Evolutionary conservation across 1,284 basidiomycete species (phyloP).

Genomic region (Ceratobasidium sp.): DNA sequence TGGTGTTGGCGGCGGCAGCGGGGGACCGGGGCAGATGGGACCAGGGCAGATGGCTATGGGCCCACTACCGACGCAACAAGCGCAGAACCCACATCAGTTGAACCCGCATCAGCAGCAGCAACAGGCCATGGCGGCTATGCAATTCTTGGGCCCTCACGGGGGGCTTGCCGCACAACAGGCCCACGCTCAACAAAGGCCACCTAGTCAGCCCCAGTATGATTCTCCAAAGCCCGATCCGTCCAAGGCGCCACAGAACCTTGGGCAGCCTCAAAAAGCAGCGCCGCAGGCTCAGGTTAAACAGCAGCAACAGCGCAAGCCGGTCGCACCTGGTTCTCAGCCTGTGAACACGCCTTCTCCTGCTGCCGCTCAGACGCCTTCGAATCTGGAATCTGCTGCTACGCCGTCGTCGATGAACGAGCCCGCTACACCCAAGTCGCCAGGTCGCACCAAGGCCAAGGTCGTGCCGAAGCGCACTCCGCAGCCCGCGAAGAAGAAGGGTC

Average conservation of each 20-base stretch:
- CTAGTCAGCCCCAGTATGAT: conserved; percentile 38
- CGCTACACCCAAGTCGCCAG: conserved; percentile 43
- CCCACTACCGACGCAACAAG: too few species aligned
- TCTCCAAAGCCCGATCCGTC: conserved; percentile 40
- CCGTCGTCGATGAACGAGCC: conserved; percentile 42
- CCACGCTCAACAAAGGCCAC: conserved; percentile 29
- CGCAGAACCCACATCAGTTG: conserved; percentile 23
- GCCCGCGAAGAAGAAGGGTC: conserved; percentile 26
- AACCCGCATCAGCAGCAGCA: conserved; percentile 14
- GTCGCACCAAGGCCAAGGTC: conserved; percentile 11
- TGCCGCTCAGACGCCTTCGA: conserved; percentile 32
- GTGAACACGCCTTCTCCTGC: conserved; percentile 39
- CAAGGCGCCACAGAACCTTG: conserved; percentile 1
- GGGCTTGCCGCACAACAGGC: conserved; percentile 15
- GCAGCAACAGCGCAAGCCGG: conserved; percentile 34
- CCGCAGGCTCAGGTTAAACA: conserved; percentile 11
- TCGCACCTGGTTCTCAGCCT: conserved; percentile 25
- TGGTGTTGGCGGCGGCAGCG: conserved; percentile 16
- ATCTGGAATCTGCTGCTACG: conserved; percentile 39
- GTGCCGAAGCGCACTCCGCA: conserved; percentile 25
- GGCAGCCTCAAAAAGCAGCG: conserved; percentile 15
- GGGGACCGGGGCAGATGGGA: conserved; percentile 2
- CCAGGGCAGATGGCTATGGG: too few species aligned
- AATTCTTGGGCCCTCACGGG: neutral
- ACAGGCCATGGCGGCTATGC: conserved; percentile 20